Evolutionary conservation across 129 eudicot genomes (phyloP).

Genomic region (Ambrosia artemisiifolia): DNA sequence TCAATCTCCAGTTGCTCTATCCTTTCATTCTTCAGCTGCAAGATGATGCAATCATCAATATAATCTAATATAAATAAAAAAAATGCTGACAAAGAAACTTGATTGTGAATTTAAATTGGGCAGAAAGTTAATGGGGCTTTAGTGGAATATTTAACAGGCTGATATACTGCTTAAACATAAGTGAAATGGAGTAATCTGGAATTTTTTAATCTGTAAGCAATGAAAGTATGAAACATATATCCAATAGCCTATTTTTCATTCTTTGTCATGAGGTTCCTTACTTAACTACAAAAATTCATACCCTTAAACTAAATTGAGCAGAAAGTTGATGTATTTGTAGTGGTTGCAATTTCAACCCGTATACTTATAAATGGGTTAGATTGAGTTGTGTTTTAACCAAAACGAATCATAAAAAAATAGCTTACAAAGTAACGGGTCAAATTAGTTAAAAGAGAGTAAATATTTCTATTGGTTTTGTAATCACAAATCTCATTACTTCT

Average conservation of each 20-base stretch:
- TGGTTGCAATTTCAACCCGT: not conserved
- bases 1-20: conserved; percentile 78
- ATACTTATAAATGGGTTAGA: not conserved
- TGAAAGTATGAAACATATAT: not conserved
- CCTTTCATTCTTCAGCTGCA: conserved; percentile 69
- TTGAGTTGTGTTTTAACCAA: not conserved
- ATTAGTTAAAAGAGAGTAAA: not conserved
- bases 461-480: not conserved
- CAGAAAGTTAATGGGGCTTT: not conserved
- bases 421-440: not conserved
- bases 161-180: not conserved
- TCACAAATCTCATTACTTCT: too few relatives aligned
- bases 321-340: not conserved
- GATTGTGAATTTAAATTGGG: not conserved
- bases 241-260: not conserved
- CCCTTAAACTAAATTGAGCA: not conserved
- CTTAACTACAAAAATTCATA: conserved; percentile 5
- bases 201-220: not conserved
- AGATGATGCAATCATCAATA: conserved; percentile 20
- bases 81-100: not conserved
- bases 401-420: not conserved
- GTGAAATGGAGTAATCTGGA: conserved; percentile 2
- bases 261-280: not conserved
- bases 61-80: conserved; percentile 8
- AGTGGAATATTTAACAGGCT: not conserved